Percentiles rank a stretch among this genome's conserved stretches.
phyloP scores from a whole-genome alignment of 257 asterid genomes.

The Jaltomata sinuosa region DNA sequence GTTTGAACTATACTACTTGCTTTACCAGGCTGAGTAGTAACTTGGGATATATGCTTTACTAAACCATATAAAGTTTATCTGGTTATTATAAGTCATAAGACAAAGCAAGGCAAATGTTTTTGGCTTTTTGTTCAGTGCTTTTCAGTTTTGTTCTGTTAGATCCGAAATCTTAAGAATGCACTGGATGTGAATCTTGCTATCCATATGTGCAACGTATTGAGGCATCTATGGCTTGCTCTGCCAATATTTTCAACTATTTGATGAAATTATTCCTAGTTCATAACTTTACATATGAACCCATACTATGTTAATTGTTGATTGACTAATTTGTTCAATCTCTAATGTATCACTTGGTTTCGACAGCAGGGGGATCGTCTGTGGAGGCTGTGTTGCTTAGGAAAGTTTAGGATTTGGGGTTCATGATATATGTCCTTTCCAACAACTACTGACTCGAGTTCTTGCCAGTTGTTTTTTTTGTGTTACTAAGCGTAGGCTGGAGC shows the following conservation, averaged over 20 bases:
- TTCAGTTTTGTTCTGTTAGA: background rate
- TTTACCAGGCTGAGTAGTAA: background rate
- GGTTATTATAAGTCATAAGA: background rate
- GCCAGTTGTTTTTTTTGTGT: background rate
- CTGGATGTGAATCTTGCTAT: background rate
- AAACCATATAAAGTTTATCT: background rate
- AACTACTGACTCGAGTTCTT: background rate
- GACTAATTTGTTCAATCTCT: background rate
- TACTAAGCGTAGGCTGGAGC: background rate
- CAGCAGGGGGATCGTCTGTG: conserved; percentile 69
- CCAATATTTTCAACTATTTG: background rate
- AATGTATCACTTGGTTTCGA: background rate
- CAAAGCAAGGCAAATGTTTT: background rate
- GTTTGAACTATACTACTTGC: background rate
- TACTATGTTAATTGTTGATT: background rate
- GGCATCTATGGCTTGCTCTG: background rate
- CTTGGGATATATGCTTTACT: background rate
- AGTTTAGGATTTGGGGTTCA: background rate
- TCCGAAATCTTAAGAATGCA: background rate
- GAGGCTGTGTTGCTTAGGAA: conserved; percentile 57
- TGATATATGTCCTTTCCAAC: background rate
- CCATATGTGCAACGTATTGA: background rate
- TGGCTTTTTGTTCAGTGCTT: background rate
- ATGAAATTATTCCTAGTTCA: background rate
- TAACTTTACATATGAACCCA: background rate